phyloP scores from a whole-genome alignment of 495 filamentous ascomycete genomes.

The Penicillium cinerascens region DNA sequence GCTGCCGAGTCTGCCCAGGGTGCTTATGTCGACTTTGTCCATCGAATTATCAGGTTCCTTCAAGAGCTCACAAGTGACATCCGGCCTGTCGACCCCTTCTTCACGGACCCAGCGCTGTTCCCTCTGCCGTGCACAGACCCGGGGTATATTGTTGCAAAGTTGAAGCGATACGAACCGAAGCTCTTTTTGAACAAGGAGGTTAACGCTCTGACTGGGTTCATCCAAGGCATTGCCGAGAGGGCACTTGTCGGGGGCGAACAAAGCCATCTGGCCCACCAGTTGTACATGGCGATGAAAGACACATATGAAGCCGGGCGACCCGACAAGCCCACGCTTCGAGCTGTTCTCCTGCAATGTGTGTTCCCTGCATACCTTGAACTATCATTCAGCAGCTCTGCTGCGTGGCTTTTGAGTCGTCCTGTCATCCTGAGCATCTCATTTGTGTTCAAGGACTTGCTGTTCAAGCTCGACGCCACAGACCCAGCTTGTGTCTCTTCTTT shows the following conservation, averaged over 20 bases:
- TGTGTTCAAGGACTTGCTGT: slow-evolving; percentile 46
- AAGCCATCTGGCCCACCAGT: slow-evolving; percentile 54
- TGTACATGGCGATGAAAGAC: slow-evolving; percentile 53
- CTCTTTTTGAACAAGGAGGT: slow-evolving; percentile 48
- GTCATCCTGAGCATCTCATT: slow-evolving; percentile 48
- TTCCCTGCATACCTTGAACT: slow-evolving; percentile 63
- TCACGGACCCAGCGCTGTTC: slow-evolving; percentile 62
- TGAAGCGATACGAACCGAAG: slow-evolving; percentile 62
- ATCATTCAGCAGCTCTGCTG: slow-evolving; percentile 46
- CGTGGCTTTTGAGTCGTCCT: slow-evolving; percentile 58
- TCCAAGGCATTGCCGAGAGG: slow-evolving; percentile 61
- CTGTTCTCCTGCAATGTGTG: slow-evolving; percentile 54
- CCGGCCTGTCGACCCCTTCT: slow-evolving; percentile 60
- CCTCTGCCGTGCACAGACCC: slow-evolving; percentile 64
- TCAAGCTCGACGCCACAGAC: slow-evolving; percentile 47
- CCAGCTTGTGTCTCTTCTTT: slow-evolving; percentile 41
- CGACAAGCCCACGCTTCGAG: slow-evolving; percentile 50
- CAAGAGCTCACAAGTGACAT: slow-evolving; percentile 66
- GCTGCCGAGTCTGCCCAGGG: slow-evolving; percentile 36
- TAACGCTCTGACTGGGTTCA: slow-evolving; percentile 58
- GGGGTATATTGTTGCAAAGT: slow-evolving; percentile 62
- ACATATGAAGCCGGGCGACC: slow-evolving; percentile 44
- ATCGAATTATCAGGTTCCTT: slow-evolving; percentile 57
- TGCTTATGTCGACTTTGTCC: slow-evolving; percentile 66
- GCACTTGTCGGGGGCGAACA: slow-evolving; percentile 62